Evolutionary conservation across 306 rosid genomes (phyloP).

Genomic region (Trichosanthes cucumerina): DNA sequence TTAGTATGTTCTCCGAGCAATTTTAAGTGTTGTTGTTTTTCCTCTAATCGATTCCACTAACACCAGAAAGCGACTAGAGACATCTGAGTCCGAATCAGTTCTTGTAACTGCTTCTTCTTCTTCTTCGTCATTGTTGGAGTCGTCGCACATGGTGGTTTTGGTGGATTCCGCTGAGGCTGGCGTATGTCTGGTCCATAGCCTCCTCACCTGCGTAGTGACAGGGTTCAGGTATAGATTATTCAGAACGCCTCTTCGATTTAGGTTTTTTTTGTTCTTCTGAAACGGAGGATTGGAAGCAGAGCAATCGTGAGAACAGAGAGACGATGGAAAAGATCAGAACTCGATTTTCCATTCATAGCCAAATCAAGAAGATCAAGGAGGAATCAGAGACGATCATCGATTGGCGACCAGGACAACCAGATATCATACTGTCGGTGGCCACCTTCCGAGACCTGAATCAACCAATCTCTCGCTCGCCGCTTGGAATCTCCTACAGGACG

Average conservation of each 20-base stretch:
- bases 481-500: conserved; percentile 48
- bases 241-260: neutral
- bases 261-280: conserved; percentile 1
- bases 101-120: too few species aligned
- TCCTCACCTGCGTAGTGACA: too few species aligned
- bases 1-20: too few species aligned
- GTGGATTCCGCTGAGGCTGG: too few species aligned
- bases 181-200: too few species aligned
- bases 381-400: conserved; percentile 54
- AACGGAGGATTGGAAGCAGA: conserved; percentile 27
- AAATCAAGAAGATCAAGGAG: conserved; percentile 66
- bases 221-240: neutral
- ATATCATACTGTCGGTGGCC: conserved; percentile 26
- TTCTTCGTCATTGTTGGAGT: too few species aligned
- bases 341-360: conserved; percentile 52
- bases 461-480: conserved; percentile 64
- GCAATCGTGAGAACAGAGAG: neutral
- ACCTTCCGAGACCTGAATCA: conserved; percentile 37
- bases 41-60: too few species aligned
- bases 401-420: conserved; percentile 42
- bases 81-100: too few species aligned
- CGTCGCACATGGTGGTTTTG: too few species aligned
- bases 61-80: too few species aligned
- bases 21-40: too few species aligned
- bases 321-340: conserved; percentile 9